These are phyloP conservation scores for Aspergillus mulundensis DNA, from an alignment of 495 filamentous ascomycete species.

Conservation along the genomic window DNA sequence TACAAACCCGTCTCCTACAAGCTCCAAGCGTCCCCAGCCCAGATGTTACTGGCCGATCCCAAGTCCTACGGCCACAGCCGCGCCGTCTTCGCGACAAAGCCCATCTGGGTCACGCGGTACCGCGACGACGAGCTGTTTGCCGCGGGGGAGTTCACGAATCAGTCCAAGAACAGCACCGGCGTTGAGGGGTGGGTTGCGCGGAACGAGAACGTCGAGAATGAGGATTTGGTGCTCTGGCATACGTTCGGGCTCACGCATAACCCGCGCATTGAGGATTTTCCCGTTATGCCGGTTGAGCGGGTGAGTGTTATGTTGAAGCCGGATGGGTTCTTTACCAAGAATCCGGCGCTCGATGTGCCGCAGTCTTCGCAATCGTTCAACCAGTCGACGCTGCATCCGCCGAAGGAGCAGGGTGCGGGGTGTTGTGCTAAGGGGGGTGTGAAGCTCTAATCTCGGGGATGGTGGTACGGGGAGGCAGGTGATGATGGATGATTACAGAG, in stretches of 20 bases:
- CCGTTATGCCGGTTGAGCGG: conserved; percentile 57
- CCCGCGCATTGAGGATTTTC: conserved; percentile 59
- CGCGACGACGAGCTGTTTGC: conserved; percentile 77
- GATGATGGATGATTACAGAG: no score
- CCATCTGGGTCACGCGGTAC: conserved; percentile 80
- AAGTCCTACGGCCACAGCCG: conserved; percentile 68
- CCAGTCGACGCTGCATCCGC: conserved; percentile 34
- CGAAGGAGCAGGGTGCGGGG: no score
- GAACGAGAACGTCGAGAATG: conserved; percentile 47
- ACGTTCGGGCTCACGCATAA: conserved; percentile 62
- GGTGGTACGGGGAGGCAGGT: no score
- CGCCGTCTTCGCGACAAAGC: conserved; percentile 77
- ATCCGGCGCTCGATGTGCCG: conserved; percentile 68
- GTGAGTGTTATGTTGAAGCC: conserved; percentile 61
- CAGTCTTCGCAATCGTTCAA: conserved; percentile 31
- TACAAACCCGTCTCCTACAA: conserved; percentile 77
- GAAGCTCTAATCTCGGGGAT: no score
- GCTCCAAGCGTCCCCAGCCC: conserved; percentile 65
- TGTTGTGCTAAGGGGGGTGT: no score
- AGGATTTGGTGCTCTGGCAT: conserved; percentile 43
- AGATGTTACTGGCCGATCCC: conserved; percentile 70
- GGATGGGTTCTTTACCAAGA: conserved; percentile 70
- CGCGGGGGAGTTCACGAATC: conserved; percentile 84
- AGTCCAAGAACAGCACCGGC: conserved; percentile 58
- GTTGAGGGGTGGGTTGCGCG: conserved; percentile 40